Evolutionary conservation across 2,329 filamentous ascomycete species (phyloP), one percentile per base, ranked within the genome.

Genomic region (Fonsecaea pedrosoi): DNA sequence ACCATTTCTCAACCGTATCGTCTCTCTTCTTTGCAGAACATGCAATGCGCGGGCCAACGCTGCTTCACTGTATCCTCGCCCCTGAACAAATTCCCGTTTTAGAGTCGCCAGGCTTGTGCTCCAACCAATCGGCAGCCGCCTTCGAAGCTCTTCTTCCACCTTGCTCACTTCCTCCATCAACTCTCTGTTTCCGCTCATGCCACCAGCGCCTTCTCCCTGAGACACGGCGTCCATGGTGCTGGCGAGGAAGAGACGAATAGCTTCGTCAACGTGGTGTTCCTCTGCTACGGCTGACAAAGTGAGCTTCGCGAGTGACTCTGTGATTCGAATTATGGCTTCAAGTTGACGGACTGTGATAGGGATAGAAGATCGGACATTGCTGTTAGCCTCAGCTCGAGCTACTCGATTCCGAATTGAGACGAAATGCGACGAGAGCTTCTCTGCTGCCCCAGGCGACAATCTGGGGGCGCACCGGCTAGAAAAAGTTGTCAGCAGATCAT

Each of bases 211-310:
- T 72, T 91, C 90, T 67, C 94, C 94, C 74, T 96, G 92, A 67
- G 92, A 94, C 64, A 98, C 93, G 7, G 95, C 95, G 75, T 99
- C 94, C 95, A 99, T 98, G 65, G 95, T 99, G 3, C 90, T 94
- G 71, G 94, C 95, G 35, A 99, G 83, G 89, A 99, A 99, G 15
- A 99, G 86, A 0, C 95, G 90, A 74, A 99, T 99, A 2, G 95
- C 95, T 81, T 99, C 95, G 75, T 99, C 94, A 60, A 99, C 95
- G 75, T 99, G 95, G 55, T 88, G 85, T 78, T 97, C 94, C 0
- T 91, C 94, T 1, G 94, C 95, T 50, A 97, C 85, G 3, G 94
- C 90, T 0, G 91, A 92, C 8, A 99, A 86, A 0, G 90, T 89
- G 53, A 99, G 84, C 78, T 99, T 99, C 64, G 95, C 95, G 1